A percentile compares a stretch with the other conserved stretches of the same genome.
phyloP scores from a whole-genome alignment of 306 rosid species.

The Arachis hypogaea region DNA sequence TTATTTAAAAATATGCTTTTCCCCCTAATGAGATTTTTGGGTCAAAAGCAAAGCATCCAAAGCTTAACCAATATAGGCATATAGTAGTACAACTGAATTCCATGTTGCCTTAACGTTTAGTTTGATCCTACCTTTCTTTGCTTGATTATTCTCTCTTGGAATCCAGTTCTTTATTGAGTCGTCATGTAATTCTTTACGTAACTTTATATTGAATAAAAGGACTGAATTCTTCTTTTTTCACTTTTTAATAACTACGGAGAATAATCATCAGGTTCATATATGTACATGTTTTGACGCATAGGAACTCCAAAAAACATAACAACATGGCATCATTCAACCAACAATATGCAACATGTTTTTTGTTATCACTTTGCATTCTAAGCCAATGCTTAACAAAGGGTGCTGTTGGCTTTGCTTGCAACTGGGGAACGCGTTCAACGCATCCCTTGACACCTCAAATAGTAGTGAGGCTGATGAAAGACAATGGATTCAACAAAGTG shows the following conservation, averaged over 20 bases:
- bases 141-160: slow-evolving; percentile 45
- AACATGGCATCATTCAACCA: slow-evolving; percentile 52
- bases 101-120: slow-evolving; percentile 41
- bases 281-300: slow-evolving; percentile 21
- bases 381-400: slow-evolving; percentile 49
- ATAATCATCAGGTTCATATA: slow-evolving; percentile 38
- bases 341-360: slow-evolving; percentile 32
- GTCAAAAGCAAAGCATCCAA: not conserved
- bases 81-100: slow-evolving; percentile 6
- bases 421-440: slow-evolving; percentile 82
- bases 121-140: slow-evolving; percentile 67
- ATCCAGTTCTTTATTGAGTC: slow-evolving; percentile 57
- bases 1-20: slow-evolving; percentile 4
- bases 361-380: slow-evolving; percentile 52
- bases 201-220: slow-evolving; percentile 56
- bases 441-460: slow-evolving; percentile 72
- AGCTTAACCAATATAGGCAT: slow-evolving; percentile 1
- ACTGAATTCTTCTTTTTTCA: not conserved
- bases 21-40: slow-evolving; percentile 22
- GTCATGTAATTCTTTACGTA: slow-evolving; percentile 67
- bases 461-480: slow-evolving; percentile 73
- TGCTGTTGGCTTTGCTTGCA: slow-evolving; percentile 63
- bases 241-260: slow-evolving; percentile 13
- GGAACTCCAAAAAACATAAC: slow-evolving; percentile 16
- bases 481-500: slow-evolving; percentile 81